phyloP scores from a whole-genome alignment of 169 alveolate genomes.

The Plasmodium berghei region DNA sequence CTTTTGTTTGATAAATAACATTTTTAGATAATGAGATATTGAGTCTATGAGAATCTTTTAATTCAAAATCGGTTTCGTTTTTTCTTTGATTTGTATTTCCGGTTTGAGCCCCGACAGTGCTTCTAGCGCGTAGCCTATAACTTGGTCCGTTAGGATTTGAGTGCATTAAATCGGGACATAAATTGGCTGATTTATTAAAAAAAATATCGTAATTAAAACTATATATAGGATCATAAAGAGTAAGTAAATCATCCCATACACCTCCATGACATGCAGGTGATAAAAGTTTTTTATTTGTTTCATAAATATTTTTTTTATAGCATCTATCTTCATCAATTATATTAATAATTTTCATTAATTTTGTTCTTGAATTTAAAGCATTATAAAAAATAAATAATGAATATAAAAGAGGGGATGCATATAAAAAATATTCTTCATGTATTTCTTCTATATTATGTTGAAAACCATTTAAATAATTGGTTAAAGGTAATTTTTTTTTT shows the following conservation, averaged over 20 bases:
- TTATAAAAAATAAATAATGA: slow-evolving; percentile 67
- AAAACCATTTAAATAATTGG: not conserved
- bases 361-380: slow-evolving; percentile 57
- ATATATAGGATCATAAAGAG: slow-evolving; percentile 86
- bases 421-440: slow-evolving; percentile 7
- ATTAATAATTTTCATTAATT: slow-evolving; percentile 57
- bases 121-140: too few species aligned
- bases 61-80: too few species aligned
- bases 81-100: too few species aligned
- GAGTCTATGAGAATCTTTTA: too few species aligned
- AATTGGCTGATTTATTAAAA: slow-evolving; percentile 9
- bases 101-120: too few species aligned
- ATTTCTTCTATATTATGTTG: not conserved
- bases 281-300: slow-evolving; percentile 63
- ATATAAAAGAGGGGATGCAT: slow-evolving; percentile 46
- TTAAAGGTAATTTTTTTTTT: not conserved
- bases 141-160: too few species aligned
- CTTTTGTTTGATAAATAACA: too few species aligned
- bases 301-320: slow-evolving; percentile 63
- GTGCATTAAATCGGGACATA: too few species aligned
- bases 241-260: slow-evolving; percentile 89
- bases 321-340: slow-evolving; percentile 56
- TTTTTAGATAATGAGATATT: too few species aligned
- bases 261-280: slow-evolving; percentile 87
- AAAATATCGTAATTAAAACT: slow-evolving; percentile 45